Evolutionary conservation across 108 stramenopile genomes (phyloP), one percentile per base, ranked within the genome.

Genomic region (Fragilaria crotonensis): DNA sequence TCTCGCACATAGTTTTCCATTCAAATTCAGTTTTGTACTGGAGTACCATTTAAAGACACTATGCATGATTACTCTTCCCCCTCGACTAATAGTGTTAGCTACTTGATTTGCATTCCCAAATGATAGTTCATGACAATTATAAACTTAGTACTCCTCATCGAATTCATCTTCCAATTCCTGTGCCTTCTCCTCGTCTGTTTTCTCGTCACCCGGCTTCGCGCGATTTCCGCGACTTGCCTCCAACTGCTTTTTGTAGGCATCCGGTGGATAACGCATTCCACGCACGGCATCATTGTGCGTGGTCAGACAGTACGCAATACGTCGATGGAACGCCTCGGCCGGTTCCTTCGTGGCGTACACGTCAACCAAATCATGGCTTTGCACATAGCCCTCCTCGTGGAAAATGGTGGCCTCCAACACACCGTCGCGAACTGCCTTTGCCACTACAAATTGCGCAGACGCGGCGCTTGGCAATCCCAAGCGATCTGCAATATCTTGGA

Each of bases 401-500:
- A 98, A 93, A 66, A 99, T 92, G 9, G 90, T 89, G n/a, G 96
- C 99, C 57, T 98, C 96, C 60, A 99, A 84, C 0, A 99, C 97
- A 20, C 99, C 99, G 76, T 99, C 99, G 19, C 93, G 61, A 23
- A 99, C 95, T 17, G 96, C 97, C 83, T 98, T 97, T 55, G 97
- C 95, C 30, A 95, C 95, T 29, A 98, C 93, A 63, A 91, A 96
- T 70, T 99, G 97, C 11, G 99, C 97, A 36, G 87, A 84, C 11
- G 63, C 71, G 3, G 87, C 87, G 30, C 71, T 76, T 5, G 80
- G 82, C 44, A 99, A 73, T 26, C 94, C 90, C 45, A 99, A 70
- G 27, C 89, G 79, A 54, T 77, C 49, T 2, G 95, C 95, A 52
- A 98, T 89, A 68, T 99, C 98, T 47, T 90, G 76, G 56, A 99